Evolutionary conservation across 805 yeast genomes (phyloP), one percentile per base, ranked within the genome.

Genomic region (Saccharomycopsis sp.): DNA sequence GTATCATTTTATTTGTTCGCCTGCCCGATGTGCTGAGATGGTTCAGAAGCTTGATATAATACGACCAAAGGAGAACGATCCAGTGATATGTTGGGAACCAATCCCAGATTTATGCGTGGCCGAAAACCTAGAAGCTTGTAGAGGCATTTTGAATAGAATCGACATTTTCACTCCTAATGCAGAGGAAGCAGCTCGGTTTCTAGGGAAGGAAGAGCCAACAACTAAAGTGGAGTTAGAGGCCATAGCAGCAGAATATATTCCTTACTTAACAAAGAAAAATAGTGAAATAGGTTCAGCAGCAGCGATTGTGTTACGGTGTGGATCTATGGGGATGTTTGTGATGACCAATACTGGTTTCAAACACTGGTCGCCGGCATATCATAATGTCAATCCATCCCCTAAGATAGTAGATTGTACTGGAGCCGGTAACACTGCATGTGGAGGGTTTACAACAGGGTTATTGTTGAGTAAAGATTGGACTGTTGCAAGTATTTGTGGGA

Each of bases 351-450:
- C 62, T 1, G 68, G 70, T 0, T 53, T 65, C 2, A 63, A 57
- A 1, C 59, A 66, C 9, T 81, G 87, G 82, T 77, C 82, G 22
- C 92, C 94, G 0, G 89, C 97, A 0, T 93, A 86, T 69, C 96
- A 91, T 67, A 69, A 66, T 12, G 69, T 72, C 19, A 73, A 72
- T 20, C 59, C 60, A 19, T 64, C 66, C 2, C 74, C 66, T 66
- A 69, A 70, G 53, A 91, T 91, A 0, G 75, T 87, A 1, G 98
- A 92, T 69, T 96, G 97, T 1, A 92, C 97, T 0, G 98, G 98
- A 0, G 97, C 96, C 17, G 98, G 98, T 0, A 96, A 92, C 67
- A 79, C 96, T 0, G 91, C 87, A 68, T 81, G 89, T 55, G 97
- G 97, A 0, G 96, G 88, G 0, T 80, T 90, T 57, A 80, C 85